Conservation (phyloP, 176 grass and related monocot genomes). For the Tillandsia fasciculata region DNA sequence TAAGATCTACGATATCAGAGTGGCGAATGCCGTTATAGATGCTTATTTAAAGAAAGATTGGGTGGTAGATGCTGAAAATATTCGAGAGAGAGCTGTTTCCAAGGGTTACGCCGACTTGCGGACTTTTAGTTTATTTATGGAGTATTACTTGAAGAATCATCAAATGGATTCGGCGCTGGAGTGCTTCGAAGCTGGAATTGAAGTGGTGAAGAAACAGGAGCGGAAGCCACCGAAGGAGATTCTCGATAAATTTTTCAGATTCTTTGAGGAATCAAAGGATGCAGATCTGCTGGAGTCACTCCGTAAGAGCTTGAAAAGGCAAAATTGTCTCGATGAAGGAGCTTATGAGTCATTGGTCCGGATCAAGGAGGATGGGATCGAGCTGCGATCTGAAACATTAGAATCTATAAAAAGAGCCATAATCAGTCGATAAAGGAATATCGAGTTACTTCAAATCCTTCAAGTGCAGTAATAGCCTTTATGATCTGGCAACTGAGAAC, state of each 20-base stretch:
- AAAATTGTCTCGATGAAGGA: not conserved
- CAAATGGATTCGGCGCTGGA: slow-evolving; percentile 2
- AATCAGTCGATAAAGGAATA: not conserved
- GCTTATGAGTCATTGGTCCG: not conserved
- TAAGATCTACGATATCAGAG: not conserved
- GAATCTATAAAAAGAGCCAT: not conserved
- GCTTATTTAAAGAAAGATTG: slow-evolving; percentile 4
- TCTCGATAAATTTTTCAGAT: not conserved
- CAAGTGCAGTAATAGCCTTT: no score
- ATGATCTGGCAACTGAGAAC: no score
- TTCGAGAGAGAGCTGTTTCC: slow-evolving; percentile 1
- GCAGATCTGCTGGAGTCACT: not conserved
- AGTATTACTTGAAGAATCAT: slow-evolving; percentile 1
- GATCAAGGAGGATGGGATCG: not conserved
- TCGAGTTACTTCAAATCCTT: no score
- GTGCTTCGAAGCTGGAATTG: not conserved
- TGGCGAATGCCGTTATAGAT: not conserved
- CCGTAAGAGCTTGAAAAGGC: not conserved
- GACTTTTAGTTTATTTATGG: slow-evolving; percentile 3
- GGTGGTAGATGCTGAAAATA: not conserved
- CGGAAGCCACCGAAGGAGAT: not conserved
- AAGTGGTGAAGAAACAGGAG: not conserved
- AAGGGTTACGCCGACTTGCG: not conserved
- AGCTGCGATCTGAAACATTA: not conserved
- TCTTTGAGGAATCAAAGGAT: slow-evolving; percentile 4